Percentiles rank a stretch among this genome's conserved stretches.
Conservation (phyloP, 2,329 filamentous ascomycete species). For the Hypoxylon sp. region DNA sequence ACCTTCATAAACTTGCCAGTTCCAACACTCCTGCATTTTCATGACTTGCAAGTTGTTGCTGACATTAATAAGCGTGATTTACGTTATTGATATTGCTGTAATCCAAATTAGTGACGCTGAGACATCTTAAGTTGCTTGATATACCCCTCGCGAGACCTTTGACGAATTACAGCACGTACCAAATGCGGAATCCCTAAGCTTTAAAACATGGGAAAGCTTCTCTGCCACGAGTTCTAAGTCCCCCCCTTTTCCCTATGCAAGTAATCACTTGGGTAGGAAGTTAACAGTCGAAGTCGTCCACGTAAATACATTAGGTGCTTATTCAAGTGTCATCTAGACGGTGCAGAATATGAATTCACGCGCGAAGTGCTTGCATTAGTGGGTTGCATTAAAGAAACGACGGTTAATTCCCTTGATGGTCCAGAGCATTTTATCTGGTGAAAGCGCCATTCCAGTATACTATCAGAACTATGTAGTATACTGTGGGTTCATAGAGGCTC, state of each 20-base stretch:
- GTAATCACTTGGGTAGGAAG: not conserved
- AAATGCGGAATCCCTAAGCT: slow-evolving; percentile 23
- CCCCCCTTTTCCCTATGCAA: slow-evolving; percentile 4
- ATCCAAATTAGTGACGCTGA: slow-evolving; percentile 23
- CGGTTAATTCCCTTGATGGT: not conserved
- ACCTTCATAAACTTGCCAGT: not conserved
- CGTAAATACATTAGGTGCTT: not conserved
- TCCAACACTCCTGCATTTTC: not conserved
- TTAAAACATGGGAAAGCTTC: slow-evolving; percentile 3
- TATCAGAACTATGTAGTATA: too few relatives aligned
- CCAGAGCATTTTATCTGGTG: not conserved
- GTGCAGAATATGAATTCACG: not conserved
- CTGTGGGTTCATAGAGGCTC: slow-evolving; percentile 15
- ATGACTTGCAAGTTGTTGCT: slow-evolving; percentile 2
- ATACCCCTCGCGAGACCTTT: slow-evolving; percentile 10
- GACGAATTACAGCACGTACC: slow-evolving; percentile 25
- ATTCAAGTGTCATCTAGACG: not conserved
- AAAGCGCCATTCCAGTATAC: not conserved
- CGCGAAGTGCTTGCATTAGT: slow-evolving; percentile 2
- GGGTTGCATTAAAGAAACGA: not conserved
- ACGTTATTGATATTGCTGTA: not conserved
- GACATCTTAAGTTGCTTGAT: slow-evolving; percentile 8
- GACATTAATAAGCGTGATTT: not conserved
- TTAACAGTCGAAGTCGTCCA: not conserved
- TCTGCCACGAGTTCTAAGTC: not conserved